Base-by-base conservation (phyloP, 1,284 basidiomycete species). In the Puccinia novopanici region DNA sequence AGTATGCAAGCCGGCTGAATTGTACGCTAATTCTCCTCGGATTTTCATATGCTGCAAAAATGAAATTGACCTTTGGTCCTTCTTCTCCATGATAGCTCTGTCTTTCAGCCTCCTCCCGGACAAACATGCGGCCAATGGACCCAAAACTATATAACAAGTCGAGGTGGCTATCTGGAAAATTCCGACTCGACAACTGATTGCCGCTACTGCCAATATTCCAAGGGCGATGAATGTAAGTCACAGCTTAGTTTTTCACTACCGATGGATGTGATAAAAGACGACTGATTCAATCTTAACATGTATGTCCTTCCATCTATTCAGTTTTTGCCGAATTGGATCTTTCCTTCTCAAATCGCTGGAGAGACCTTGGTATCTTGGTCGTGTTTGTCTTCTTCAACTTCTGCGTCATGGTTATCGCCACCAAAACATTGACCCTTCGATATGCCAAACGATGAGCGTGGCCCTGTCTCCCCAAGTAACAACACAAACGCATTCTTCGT, bases 131-230 rank as follows among this genome's bases (percentile, higher is more conserved):
- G 68, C n/a, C 68, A 67, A 65, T 80, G 78, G 78, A 27, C 67
- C 40, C n/a, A 68, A 37, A 59, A 55, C 24, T 79, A 22, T 24
- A 42, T 79, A 54, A 24, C 30, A 57, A 70, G 30, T 27, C n/a
- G 50, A 42, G 76, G 76, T 34, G 76, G 76, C 17, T 79, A 97
- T 86, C 86, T 97, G 55, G 88, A 91, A 82, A 92, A 95, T 85
- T 89, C 89, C 0, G 86, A 88, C 72, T 92, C 88, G 10, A 91
- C 89, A 0, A 75, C 84, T 0, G 84, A 83, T 8, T 94, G 93
- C 85, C 88, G 88, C n/a, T 93, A 93, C 84, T 94, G 92, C 84
- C 89, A 90, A 83, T 92, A 90, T 85, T 81, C 80, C 55, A 87
- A 84, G 57, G 84, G 84, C 17, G 81, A 83, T 37, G 80, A 85